These are phyloP conservation scores for Nannochloris sp. DNA, from an alignment of 139 green algal genomes.

Conservation along the genomic window DNA sequence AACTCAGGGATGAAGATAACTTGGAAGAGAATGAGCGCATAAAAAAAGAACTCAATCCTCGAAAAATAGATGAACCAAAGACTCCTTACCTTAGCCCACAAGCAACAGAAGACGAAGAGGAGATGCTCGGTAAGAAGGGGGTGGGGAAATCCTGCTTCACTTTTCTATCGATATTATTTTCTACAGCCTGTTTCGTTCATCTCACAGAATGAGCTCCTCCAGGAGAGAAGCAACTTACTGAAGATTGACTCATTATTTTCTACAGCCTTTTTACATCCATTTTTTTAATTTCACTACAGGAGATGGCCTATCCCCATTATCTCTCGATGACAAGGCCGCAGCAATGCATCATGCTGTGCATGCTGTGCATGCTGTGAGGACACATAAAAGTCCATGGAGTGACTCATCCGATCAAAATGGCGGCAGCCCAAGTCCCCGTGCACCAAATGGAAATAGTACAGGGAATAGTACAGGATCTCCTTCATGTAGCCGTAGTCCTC, in stretches of 20 bases:
- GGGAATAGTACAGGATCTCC: background rate
- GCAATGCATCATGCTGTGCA: background rate
- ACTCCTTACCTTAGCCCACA: slow-evolving; percentile 30
- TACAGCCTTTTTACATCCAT: background rate
- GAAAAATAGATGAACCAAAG: slow-evolving; percentile 39
- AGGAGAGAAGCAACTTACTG: no score
- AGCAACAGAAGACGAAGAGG: slow-evolving; percentile 25
- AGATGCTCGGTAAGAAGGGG: background rate
- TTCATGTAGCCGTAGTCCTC: background rate
- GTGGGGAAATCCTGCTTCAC: background rate
- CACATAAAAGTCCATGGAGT: background rate
- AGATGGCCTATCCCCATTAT: slow-evolving; percentile 12
- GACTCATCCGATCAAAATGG: background rate
- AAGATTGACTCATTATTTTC: background rate
- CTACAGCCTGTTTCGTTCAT: background rate
- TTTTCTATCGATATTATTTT: background rate
- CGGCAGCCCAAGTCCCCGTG: background rate
- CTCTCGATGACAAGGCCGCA: slow-evolving; percentile 10
- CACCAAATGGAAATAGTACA: background rate
- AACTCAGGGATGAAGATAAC: slow-evolving; percentile 34
- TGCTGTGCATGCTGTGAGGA: background rate
- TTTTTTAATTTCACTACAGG: background rate
- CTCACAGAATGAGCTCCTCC: no score
- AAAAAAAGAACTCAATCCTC: slow-evolving; percentile 33
- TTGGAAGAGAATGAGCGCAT: slow-evolving; percentile 39